Conservation (phyloP, 495 filamentous ascomycete genomes). For the Filosporella fistucella region DNA sequence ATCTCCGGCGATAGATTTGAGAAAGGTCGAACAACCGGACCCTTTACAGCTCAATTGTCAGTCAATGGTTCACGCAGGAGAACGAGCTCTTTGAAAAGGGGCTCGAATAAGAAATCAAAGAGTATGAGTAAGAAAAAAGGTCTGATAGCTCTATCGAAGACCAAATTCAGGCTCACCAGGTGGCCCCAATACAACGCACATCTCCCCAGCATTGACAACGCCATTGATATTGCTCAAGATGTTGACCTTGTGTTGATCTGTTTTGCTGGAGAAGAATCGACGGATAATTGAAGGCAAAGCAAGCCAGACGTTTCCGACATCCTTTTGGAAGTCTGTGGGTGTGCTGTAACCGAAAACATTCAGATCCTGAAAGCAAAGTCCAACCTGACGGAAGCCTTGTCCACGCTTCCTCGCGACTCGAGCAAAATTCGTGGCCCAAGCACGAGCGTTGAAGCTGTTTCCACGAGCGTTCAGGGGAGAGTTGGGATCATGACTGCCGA, state of each 20-base stretch:
- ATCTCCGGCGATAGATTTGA: slow-evolving; percentile 84
- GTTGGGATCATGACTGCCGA: neutral
- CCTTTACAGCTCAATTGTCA: too few species aligned
- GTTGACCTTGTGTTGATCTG: slow-evolving; percentile 36
- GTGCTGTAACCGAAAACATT: slow-evolving; percentile 60
- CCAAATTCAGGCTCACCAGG: too few species aligned
- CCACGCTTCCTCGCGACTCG: slow-evolving; percentile 31
- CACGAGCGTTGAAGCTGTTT: slow-evolving; percentile 42
- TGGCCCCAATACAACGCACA: slow-evolving; percentile 5
- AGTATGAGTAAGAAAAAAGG: too few species aligned
- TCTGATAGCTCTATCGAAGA: too few species aligned
- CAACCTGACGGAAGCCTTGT: slow-evolving; percentile 29
- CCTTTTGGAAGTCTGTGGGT: slow-evolving; percentile 74
- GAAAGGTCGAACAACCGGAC: slow-evolving; percentile 82
- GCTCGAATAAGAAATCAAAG: too few species aligned
- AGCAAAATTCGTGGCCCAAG: slow-evolving; percentile 51
- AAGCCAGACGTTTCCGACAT: slow-evolving; percentile 47
- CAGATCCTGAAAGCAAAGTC: slow-evolving; percentile 51
- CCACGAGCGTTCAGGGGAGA: slow-evolving; percentile 7
- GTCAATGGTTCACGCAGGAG: too few species aligned
- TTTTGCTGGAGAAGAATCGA: slow-evolving; percentile 2
- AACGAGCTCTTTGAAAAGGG: too few species aligned
- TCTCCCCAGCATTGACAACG: slow-evolving; percentile 5
- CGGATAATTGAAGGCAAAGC: neutral
- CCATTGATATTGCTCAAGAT: slow-evolving; percentile 8